Evolutionary conservation across 257 asterid genomes (phyloP).

Genomic region (Nicotiana knightiana): DNA sequence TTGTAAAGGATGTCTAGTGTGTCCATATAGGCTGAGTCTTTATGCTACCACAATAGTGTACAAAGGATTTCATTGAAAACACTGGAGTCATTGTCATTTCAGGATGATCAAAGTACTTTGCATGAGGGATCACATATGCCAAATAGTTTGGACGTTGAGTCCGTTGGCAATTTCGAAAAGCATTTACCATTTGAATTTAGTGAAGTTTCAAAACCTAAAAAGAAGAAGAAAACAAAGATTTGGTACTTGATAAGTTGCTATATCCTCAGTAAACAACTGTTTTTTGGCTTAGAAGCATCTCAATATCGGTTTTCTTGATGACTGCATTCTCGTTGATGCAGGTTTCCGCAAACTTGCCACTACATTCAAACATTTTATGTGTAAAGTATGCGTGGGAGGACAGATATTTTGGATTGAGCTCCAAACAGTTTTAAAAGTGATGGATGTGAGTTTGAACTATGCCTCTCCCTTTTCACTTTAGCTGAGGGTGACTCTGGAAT

Average conservation of each 20-base stretch:
- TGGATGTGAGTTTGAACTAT: constrained; percentile 60
- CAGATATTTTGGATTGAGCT: constrained; percentile 38
- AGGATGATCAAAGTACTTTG: constrained; percentile 79
- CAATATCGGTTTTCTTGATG: background rate
- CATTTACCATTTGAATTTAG: constrained; percentile 51
- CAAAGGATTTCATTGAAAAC: background rate
- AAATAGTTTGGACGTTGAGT: constrained; percentile 71
- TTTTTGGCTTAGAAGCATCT: background rate
- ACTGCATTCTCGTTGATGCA: constrained; percentile 22
- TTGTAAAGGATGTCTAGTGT: background rate
- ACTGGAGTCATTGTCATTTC: constrained; percentile 37
- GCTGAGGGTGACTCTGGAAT: background rate
- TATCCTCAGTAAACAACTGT: background rate
- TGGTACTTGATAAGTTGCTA: constrained; percentile 41
- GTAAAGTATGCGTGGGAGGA: too few relatives aligned
- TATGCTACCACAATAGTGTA: background rate
- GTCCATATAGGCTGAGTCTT: background rate
- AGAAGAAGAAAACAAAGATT: constrained; percentile 79
- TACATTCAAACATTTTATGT: too few relatives aligned
- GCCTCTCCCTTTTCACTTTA: constrained; percentile 10
- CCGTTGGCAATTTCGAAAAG: constrained; percentile 64
- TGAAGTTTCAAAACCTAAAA: constrained; percentile 75
- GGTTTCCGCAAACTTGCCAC: constrained; percentile 29
- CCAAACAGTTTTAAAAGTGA: constrained; percentile 60
- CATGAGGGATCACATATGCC: constrained; percentile 59